These are phyloP conservation scores for Claviceps arundinis DNA, from an alignment of 2,329 filamentous ascomycete genomes.

Conservation along the genomic window DNA sequence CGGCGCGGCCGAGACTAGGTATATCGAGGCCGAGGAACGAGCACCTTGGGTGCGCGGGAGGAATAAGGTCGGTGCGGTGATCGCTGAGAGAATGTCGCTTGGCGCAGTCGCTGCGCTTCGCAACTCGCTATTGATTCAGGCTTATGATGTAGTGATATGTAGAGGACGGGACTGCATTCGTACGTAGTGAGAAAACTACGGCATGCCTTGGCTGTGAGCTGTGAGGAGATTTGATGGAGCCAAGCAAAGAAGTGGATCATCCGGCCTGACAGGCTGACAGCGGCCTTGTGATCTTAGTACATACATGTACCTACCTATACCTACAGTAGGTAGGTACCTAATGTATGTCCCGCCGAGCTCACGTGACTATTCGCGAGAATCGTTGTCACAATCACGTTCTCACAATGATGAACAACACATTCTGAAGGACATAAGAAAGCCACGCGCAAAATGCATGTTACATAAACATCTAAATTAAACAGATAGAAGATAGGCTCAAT, in stretches of 20 bases:
- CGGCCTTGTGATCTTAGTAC: background rate
- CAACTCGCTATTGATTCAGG: constrained; percentile 1
- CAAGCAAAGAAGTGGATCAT: constrained; percentile 9
- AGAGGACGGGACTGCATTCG: background rate
- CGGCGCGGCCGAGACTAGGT: background rate
- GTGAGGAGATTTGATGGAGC: constrained; percentile 14
- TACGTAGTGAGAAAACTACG: background rate
- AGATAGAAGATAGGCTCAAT: background rate
- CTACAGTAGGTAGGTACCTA: too few relatives aligned
- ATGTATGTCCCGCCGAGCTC: constrained; percentile 1
- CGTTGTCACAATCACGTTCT: too few relatives aligned
- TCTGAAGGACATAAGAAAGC: background rate
- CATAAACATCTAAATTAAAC: constrained; percentile 3
- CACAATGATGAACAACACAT: too few relatives aligned
- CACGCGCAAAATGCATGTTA: background rate
- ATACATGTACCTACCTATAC: too few relatives aligned
- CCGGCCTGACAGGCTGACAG: background rate
- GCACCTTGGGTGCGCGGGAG: background rate
- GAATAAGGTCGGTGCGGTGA: background rate
- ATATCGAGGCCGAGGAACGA: background rate
- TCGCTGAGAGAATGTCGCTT: background rate
- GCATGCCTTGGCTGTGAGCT: constrained; percentile 1
- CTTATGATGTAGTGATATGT: constrained; percentile 3
- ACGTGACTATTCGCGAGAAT: constrained; percentile 6
- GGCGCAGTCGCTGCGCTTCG: constrained; percentile 3